phyloP scores from a whole-genome alignment of 768 basidiomycete species.

The Mycena albidolilacea region DNA sequence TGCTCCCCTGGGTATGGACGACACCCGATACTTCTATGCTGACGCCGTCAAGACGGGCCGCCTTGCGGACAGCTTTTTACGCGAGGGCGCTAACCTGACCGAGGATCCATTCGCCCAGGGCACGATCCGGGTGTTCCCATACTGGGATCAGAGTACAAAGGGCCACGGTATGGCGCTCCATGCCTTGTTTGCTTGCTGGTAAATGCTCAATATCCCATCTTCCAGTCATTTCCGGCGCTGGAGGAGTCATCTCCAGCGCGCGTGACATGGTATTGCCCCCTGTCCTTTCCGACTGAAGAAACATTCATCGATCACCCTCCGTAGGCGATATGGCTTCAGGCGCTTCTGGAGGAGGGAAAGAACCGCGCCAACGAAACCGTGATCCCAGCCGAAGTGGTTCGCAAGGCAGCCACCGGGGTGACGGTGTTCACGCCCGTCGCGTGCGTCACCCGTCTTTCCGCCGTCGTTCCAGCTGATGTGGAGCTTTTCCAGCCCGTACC shows the following conservation, averaged over 20 bases:
- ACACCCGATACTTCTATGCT: conserved; percentile 48
- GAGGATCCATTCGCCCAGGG: conserved; percentile 43
- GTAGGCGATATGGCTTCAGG: conserved; percentile 50
- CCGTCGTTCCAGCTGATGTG: neutral
- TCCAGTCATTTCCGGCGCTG: conserved; percentile 45
- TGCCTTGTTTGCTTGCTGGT: neutral
- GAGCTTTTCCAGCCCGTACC: conserved; percentile 10
- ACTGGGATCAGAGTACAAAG: conserved; percentile 45
- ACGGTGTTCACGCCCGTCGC: conserved; percentile 37
- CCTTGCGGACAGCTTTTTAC: conserved; percentile 44
- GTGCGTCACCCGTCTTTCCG: conserved; percentile 30
- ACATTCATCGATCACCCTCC: neutral
- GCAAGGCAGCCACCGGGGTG: conserved; percentile 44
- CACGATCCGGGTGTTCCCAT: conserved; percentile 40
- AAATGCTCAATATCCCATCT: neutral
- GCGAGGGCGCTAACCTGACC: conserved; percentile 40
- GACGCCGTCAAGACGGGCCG: conserved; percentile 45
- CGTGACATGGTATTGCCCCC: conserved; percentile 43
- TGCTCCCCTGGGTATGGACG: conserved; percentile 45
- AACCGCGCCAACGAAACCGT: conserved; percentile 43
- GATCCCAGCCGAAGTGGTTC: conserved; percentile 45
- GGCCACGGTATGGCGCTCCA: conserved; percentile 28
- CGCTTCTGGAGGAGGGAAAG: conserved; percentile 45
- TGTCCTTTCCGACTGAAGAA: neutral
- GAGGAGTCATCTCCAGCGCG: conserved; percentile 49